These are phyloP conservation scores for Trichosanthes truncata DNA, from an alignment of 306 rosid genomes.

Conservation along the genomic window DNA sequence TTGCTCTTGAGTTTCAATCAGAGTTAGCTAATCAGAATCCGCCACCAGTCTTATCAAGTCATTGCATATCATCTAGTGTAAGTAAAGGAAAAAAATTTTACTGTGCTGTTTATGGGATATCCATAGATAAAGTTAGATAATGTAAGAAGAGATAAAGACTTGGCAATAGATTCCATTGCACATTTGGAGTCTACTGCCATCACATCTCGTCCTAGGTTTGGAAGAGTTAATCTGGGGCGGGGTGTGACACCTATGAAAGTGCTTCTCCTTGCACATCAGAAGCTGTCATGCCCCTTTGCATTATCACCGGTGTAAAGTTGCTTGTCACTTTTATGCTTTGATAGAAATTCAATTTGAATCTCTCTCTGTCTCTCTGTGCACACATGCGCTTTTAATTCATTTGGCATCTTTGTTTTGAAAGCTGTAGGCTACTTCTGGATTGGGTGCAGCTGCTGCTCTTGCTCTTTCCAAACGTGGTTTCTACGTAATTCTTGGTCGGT, in stretches of 20 bases:
- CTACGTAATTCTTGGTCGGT: slow-evolving; percentile 52
- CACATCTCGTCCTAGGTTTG: too few species aligned
- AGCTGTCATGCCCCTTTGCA: slow-evolving; percentile 41
- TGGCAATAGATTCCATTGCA: too few species aligned
- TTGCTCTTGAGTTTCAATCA: too few species aligned
- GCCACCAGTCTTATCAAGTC: too few species aligned
- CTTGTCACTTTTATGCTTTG: neutral
- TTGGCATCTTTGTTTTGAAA: neutral
- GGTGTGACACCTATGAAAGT: slow-evolving; percentile 9
- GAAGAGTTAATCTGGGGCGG: too few species aligned
- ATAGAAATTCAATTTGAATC: neutral
- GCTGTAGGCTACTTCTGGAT: slow-evolving; percentile 82
- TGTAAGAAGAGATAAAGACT: too few species aligned
- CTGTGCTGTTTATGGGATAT: too few species aligned
- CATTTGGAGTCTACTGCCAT: too few species aligned
- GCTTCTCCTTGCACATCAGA: slow-evolving; percentile 32
- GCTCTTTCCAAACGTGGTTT: slow-evolving; percentile 66
- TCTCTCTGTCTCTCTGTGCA: neutral
- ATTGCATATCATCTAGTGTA: too few species aligned
- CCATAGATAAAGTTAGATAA: too few species aligned
- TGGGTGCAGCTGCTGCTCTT: slow-evolving; percentile 67
- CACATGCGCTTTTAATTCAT: neutral
- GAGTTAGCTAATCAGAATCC: too few species aligned
- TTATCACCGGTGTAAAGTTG: slow-evolving; percentile 65
- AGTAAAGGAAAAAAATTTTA: too few species aligned